Conservation (phyloP, 169 alveolate species). For the Prorocentrum cordatum region DNA sequence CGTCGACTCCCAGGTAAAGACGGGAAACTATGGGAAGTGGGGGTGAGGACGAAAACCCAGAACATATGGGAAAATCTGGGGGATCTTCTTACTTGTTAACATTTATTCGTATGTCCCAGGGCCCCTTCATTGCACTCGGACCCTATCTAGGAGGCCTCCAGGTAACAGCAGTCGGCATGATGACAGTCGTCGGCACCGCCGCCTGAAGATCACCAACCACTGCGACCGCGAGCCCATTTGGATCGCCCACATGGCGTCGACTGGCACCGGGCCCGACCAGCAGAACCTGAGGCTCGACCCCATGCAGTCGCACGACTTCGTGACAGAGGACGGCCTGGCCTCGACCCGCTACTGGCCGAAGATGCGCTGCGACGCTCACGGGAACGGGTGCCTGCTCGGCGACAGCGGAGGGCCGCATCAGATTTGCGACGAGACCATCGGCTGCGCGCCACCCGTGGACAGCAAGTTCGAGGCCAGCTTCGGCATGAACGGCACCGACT, state of each 20-base stretch:
- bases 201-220: too few relatives aligned
- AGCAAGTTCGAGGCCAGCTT: slow-evolving; percentile 25
- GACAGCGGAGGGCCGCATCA: slow-evolving; percentile 2
- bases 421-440: not conserved
- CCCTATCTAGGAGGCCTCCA: too few relatives aligned
- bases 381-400: not conserved
- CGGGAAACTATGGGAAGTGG: too few relatives aligned
- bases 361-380: slow-evolving; percentile 1
- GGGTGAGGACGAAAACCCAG: too few relatives aligned
- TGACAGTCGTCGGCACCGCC: too few relatives aligned
- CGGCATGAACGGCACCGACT: slow-evolving; percentile 10
- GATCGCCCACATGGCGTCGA: slow-evolving; percentile 29
- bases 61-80: too few relatives aligned
- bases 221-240: slow-evolving; percentile 2
- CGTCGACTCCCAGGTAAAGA: too few relatives aligned
- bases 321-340: not conserved
- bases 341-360: slow-evolving; percentile 39
- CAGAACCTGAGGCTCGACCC: not conserved
- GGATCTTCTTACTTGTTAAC: too few relatives aligned
- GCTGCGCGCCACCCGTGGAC: slow-evolving; percentile 30
- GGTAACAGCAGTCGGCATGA: too few relatives aligned
- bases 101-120: too few relatives aligned
- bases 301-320: not conserved
- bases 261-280: not conserved
- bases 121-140: too few relatives aligned